Conservation (phyloP, 331 rosid genomes). For the Acacia concinna region DNA sequence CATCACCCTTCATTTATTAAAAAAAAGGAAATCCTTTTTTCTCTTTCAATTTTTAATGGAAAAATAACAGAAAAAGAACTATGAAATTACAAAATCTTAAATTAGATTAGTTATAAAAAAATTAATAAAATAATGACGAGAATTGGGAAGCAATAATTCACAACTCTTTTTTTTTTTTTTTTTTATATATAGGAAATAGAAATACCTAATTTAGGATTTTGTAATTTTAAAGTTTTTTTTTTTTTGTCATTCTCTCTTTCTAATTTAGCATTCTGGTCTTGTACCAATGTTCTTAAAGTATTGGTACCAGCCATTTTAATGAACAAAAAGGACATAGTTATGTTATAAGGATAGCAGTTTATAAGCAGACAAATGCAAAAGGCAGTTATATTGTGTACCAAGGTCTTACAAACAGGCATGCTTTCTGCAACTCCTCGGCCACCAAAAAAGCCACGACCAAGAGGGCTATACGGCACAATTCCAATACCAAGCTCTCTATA, state of each 20-base stretch:
- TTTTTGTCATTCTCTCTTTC: too few species aligned
- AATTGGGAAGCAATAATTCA: too few species aligned
- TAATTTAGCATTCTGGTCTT: constrained; percentile 32
- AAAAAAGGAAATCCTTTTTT: background rate
- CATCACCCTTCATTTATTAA: constrained; percentile 38
- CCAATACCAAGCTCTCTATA: constrained; percentile 70
- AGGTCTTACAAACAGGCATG: constrained; percentile 24
- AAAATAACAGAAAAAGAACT: too few species aligned
- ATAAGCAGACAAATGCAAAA: background rate
- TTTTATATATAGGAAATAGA: too few species aligned
- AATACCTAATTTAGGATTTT: too few species aligned
- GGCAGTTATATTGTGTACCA: constrained; percentile 32
- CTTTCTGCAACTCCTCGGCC: constrained; percentile 42
- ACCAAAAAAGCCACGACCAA: constrained; percentile 50
- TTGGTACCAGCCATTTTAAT: background rate
- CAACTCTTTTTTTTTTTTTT: too few species aligned
- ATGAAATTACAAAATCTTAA: too few species aligned
- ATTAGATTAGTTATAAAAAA: too few species aligned
- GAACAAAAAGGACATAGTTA: background rate
- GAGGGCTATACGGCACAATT: constrained; percentile 64
- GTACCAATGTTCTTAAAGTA: background rate
- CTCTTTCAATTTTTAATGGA: constrained; percentile 31
- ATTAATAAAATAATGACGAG: too few species aligned
- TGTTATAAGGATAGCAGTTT: background rate
- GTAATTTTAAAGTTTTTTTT: too few species aligned